Conservation (phyloP, 208 protist genomes). For the Sergeia podlipaevii region DNA sequence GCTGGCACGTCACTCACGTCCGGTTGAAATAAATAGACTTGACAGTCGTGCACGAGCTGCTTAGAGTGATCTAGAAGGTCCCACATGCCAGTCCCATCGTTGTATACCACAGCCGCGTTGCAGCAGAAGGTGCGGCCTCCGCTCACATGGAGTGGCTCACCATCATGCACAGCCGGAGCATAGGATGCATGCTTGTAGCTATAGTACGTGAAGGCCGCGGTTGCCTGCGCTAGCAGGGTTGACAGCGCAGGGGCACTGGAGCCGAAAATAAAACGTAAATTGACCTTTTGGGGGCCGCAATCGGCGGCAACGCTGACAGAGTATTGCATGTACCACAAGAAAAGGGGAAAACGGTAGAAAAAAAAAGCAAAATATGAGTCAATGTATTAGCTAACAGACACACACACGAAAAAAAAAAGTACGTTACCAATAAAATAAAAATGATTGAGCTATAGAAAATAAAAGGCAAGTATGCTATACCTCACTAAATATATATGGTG, state of each 20-base stretch:
- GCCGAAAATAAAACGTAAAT: constrained; percentile 53
- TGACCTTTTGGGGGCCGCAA: constrained; percentile 56
- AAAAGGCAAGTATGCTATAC: constrained; percentile 1
- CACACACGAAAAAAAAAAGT: not conserved
- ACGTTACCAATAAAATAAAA: constrained; percentile 4
- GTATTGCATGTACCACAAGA: constrained; percentile 28
- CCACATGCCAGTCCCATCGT: constrained; percentile 45
- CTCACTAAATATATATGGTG: not conserved
- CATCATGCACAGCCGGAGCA: no score
- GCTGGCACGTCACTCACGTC: constrained; percentile 28
- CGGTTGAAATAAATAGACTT: constrained; percentile 74
- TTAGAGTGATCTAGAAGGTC: constrained; percentile 34
- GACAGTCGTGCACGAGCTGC: constrained; percentile 49
- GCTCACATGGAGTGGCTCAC: no score
- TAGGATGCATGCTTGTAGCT: no score
- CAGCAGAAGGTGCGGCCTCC: no score
- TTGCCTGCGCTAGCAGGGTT: constrained; percentile 16
- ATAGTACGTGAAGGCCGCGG: constrained; percentile 36
- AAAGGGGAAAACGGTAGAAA: constrained; percentile 1
- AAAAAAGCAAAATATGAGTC: not conserved
- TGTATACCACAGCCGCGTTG: constrained; percentile 44
- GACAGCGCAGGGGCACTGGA: constrained; percentile 18
- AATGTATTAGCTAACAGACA: not conserved
- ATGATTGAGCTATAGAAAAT: not conserved
- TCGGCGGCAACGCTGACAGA: constrained; percentile 64